phyloP scores from a whole-genome alignment of 441 rosid genomes.

The Populus trichocarpa region DNA sequence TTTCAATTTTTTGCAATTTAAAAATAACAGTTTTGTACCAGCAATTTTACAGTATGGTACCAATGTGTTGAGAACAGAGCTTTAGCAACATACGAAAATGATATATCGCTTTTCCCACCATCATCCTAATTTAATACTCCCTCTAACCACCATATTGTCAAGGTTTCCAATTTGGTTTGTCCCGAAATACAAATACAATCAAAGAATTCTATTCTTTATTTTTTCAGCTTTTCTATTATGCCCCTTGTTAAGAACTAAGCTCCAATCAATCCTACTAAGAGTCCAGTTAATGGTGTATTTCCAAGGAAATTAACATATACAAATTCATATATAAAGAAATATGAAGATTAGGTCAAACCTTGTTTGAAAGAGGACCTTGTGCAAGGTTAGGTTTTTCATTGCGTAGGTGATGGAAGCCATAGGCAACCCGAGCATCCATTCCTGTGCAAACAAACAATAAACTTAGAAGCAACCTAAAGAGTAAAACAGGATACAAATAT shows the following conservation, averaged over 20 bases:
- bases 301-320: neutral
- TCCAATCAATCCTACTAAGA: no score
- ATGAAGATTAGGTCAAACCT: constrained; percentile 40
- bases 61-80: no score
- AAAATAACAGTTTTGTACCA: no score
- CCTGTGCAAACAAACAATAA: constrained; percentile 39
- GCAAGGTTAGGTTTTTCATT: constrained; percentile 95
- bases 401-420: constrained; percentile 92
- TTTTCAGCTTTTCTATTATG: no score
- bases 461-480: constrained; percentile 4
- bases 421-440: constrained; percentile 99
- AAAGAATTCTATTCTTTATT: no score
- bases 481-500: neutral
- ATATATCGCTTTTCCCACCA: neutral
- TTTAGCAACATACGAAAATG: no score
- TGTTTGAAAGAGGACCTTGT: constrained; percentile 85
- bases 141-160: neutral
- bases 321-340: neutral
- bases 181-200: neutral
- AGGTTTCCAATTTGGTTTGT: neutral
- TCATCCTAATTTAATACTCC: neutral
- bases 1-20: no score
- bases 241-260: no score
- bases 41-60: no score
- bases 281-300: neutral